These are phyloP conservation scores for Ogataea methanolica DNA, from an alignment of 805 yeast genomes.

Conservation along the genomic window DNA sequence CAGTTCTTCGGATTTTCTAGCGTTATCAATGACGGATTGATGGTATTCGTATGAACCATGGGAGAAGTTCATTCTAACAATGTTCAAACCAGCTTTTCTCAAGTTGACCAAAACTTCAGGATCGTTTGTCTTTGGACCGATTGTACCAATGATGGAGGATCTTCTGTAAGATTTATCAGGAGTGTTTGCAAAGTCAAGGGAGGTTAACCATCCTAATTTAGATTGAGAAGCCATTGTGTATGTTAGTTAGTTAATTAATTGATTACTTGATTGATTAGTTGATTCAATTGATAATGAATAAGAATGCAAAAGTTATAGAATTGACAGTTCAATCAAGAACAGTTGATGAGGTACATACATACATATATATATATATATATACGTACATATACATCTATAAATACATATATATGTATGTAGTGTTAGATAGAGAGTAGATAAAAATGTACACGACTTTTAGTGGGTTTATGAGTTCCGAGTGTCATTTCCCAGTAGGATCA, in stretches of 20 bases:
- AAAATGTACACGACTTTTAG: no score
- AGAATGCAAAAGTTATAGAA: no score
- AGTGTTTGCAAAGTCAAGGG: constrained; percentile 65
- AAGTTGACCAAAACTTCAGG: constrained; percentile 79
- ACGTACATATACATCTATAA: no score
- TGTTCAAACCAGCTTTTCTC: constrained; percentile 96
- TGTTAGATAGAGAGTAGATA: no score
- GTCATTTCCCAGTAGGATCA: no score
- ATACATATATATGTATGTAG: no score
- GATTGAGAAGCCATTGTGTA: constrained; percentile 26
- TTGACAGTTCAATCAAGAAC: no score
- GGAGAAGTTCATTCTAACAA: constrained; percentile 98
- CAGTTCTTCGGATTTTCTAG: constrained; percentile 86
- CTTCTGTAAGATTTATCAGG: constrained; percentile 84
- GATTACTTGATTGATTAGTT: not conserved
- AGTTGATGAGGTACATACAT: not conserved
- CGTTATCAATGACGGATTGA: constrained; percentile 93
- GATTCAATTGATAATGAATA: not conserved
- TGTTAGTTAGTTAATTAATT: not conserved
- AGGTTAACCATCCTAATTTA: constrained; percentile 76
- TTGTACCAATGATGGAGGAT: constrained; percentile 96
- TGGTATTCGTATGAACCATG: constrained; percentile 99
- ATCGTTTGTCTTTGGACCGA: constrained; percentile 96
- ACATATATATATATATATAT: no score
- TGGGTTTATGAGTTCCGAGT: no score